Conservation (phyloP, 148 eudicot species). For the Rhododendron williamsianum region DNA sequence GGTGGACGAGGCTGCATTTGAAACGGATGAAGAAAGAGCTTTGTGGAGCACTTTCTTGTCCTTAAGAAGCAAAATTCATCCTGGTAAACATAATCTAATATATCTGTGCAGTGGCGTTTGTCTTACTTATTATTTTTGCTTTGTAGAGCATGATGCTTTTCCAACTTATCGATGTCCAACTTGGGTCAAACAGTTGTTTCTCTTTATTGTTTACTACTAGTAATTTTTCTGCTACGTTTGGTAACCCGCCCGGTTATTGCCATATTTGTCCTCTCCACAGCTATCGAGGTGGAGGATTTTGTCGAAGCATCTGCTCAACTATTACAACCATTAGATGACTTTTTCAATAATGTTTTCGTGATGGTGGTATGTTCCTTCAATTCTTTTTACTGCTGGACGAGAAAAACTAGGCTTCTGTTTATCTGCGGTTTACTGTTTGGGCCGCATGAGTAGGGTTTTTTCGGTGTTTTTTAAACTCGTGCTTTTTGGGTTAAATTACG, state of each 20-base stretch:
- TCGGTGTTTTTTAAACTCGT: neutral
- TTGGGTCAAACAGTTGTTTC: neutral
- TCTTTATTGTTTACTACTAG: neutral
- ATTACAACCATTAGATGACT: conserved; percentile 77
- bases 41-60: conserved; percentile 81
- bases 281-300: conserved; percentile 77
- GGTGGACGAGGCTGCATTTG: conserved; percentile 83
- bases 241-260: neutral
- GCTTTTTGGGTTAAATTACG: neutral
- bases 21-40: conserved; percentile 68
- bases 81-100: conserved; percentile 35
- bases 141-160: neutral
- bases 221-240: neutral
- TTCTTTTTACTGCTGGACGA: neutral
- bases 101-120: neutral
- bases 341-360: conserved; percentile 85
- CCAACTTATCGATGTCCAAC: neutral
- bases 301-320: conserved; percentile 59
- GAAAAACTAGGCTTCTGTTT: neutral
- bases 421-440: neutral
- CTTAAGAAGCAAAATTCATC: conserved; percentile 54
- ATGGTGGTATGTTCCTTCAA: conserved; percentile 83
- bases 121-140: neutral
- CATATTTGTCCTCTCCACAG: conserved; percentile 24
- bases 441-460: too few species aligned